Percentiles rank a stretch among this genome's conserved stretches.
Evolutionary conservation across 345 rosid species (phyloP).

Genomic region (Salix exigua): DNA sequence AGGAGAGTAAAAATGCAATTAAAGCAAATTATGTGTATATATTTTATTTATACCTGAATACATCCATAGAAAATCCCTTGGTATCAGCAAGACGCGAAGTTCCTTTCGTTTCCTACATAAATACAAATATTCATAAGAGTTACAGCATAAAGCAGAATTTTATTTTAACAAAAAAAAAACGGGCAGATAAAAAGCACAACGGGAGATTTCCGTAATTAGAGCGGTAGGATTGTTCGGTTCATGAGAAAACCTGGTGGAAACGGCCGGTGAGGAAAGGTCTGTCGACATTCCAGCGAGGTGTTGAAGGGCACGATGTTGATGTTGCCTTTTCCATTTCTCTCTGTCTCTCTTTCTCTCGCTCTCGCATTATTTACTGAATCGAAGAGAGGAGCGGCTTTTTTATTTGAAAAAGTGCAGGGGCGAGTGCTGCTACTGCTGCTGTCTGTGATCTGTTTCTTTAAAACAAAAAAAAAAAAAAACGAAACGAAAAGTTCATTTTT

Average conservation of each 20-base stretch:
- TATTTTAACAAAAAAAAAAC: background rate
- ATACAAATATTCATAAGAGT: background rate
- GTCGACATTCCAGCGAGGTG: slow-evolving; percentile 92
- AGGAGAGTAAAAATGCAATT: background rate
- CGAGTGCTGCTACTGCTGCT: too few species aligned
- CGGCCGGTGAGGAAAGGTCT: slow-evolving; percentile 92
- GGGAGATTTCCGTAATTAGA: too few species aligned
- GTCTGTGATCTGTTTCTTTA: too few species aligned
- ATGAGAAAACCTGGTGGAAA: slow-evolving; percentile 55
- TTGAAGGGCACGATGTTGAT: slow-evolving; percentile 51
- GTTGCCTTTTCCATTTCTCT: slow-evolving; percentile 31
- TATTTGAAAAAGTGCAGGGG: too few species aligned
- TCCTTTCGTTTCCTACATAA: slow-evolving; percentile 52
- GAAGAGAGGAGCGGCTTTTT: too few species aligned
- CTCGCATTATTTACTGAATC: too few species aligned
- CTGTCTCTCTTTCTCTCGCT: background rate
- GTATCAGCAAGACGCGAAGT: slow-evolving; percentile 55
- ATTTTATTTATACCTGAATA: slow-evolving; percentile 37
- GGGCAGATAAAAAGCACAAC: background rate
- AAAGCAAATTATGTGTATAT: background rate
- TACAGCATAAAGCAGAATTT: background rate
- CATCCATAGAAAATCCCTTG: slow-evolving; percentile 36
- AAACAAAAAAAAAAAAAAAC: too few species aligned
- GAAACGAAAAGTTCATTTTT: too few species aligned
- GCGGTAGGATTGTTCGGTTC: background rate